Percentiles rank a stretch among this genome's conserved stretches.
These are phyloP conservation scores for Schizosaccharomyces cryophilus DNA, from an alignment of 805 yeast species.

Conservation along the genomic window DNA sequence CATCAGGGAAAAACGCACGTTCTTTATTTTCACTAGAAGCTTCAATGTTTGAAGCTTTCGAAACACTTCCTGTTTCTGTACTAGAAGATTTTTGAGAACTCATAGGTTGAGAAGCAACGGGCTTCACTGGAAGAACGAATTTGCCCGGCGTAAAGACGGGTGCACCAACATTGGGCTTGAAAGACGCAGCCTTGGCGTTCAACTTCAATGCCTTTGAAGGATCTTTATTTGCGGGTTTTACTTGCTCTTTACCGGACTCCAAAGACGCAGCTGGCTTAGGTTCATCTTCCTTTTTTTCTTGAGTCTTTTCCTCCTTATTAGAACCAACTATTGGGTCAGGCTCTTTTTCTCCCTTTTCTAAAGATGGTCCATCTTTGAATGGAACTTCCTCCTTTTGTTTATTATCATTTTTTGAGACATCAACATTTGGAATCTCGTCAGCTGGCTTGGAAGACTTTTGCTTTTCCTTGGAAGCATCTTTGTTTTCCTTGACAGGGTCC, in stretches of 20 bases:
- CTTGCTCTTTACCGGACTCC: too few relatives aligned
- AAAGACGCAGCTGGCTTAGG: too few relatives aligned
- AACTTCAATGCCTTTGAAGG: constrained; percentile 20
- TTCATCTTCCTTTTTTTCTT: too few relatives aligned
- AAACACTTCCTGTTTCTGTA: not conserved
- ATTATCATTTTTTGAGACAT: too few relatives aligned
- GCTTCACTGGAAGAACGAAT: not conserved
- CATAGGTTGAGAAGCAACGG: not conserved
- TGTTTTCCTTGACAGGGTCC: constrained; percentile 16
- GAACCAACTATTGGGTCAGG: too few relatives aligned
- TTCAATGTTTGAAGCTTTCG: not conserved
- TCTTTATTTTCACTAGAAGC: not conserved
- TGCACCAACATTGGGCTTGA: constrained; percentile 47
- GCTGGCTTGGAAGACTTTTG: not conserved
- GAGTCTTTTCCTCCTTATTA: too few relatives aligned
- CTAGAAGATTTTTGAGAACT: not conserved
- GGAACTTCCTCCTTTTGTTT: too few relatives aligned
- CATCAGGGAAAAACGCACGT: not conserved
- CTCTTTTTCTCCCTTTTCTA: too few relatives aligned
- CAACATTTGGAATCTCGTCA: too few relatives aligned
- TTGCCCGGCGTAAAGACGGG: constrained; percentile 32
- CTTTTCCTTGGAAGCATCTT: not conserved
- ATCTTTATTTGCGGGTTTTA: too few relatives aligned
- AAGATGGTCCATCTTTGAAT: too few relatives aligned
- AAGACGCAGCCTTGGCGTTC: constrained; percentile 34